Percentiles rank a stretch among this genome's conserved stretches.
Evolutionary conservation across 208 protist species (phyloP).

Genomic region (Tetramitus jugosus): DNA sequence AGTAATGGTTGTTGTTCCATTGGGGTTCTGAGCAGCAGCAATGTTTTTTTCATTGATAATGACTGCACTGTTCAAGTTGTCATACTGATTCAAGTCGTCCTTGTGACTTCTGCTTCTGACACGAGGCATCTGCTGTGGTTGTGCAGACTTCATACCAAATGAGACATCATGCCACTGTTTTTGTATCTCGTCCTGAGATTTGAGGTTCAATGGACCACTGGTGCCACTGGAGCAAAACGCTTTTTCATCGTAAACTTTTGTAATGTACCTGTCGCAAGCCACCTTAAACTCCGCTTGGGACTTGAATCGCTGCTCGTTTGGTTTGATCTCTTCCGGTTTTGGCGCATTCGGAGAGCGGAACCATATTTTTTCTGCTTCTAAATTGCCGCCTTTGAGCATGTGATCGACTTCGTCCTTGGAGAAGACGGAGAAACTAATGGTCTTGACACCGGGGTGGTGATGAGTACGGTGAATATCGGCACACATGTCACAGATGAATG

Average conservation of each 20-base stretch:
- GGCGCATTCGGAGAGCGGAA: neutral
- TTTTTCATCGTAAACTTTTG: neutral
- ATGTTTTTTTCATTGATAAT: no score
- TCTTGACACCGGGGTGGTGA: neutral
- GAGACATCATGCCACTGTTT: no score
- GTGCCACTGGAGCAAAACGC: neutral
- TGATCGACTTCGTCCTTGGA: neutral
- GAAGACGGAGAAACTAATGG: neutral
- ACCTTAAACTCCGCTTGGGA: neutral
- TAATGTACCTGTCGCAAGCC: neutral
- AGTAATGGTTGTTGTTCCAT: no score
- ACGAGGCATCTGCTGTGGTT: no score
- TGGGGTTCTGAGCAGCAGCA: no score
- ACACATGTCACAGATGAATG: neutral
- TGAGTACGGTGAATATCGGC: neutral
- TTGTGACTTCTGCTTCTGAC: no score
- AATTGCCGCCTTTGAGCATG: neutral
- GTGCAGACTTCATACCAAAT: no score
- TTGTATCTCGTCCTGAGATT: neutral
- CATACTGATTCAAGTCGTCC: no score
- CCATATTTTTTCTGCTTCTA: neutral
- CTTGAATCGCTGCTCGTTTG: neutral
- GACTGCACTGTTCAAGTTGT: no score
- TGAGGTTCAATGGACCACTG: neutral
- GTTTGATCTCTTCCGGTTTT: neutral